Evolutionary conservation across 2,329 filamentous ascomycete genomes (phyloP), one percentile per base, ranked within the genome.

Genomic region (Verruconis gallopava): DNA sequence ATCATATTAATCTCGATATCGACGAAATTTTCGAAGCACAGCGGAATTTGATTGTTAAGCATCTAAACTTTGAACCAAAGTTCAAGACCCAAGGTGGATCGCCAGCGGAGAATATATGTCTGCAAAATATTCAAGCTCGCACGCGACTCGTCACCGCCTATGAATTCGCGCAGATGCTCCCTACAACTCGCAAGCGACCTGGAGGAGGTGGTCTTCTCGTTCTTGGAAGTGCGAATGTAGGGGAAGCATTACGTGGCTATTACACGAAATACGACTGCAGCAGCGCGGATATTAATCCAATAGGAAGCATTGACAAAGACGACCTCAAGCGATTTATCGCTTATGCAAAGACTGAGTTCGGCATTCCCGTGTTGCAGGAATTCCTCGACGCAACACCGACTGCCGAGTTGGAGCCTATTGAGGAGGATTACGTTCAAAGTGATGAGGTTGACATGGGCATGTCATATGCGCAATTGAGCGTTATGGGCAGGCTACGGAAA

Each of bases 1-100:
- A 85, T 52, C 85, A 91, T 54, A 67, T 74, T 3, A 73, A 88
- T 52, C 64, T 85, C 35, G 75, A 85, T 51, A 85, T 89, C 44
- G 84, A 89, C 53, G 67, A 69, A 2, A 69, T 79, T 5, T 75
- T 77, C 46, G 64, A 71, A 15, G 72, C 79, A 0, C 63, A 77
- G 40, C 75, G 72, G 49, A 68, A 67, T 34, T 60, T 85, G 1
- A 66, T 85, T 42, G 66, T 68, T 0, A 56, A 66, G 2, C 69
- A 74, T 0, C 73, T 76, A 1, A 65, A 64, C 32, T 84, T 82
- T 49, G 66, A 72, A 14, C 73, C 76, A 3, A 67, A 62, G 17
- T 79, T 75, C 62, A 75, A 72, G 50, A 73, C 78, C 4, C 68
- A 84, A 43, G 80, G 80, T 4, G 80, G 80, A 4, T 64, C 63